Evolutionary conservation across 768 basidiomycete species (phyloP), one percentile per base, ranked within the genome.

Genomic region (Suillus discolor): DNA sequence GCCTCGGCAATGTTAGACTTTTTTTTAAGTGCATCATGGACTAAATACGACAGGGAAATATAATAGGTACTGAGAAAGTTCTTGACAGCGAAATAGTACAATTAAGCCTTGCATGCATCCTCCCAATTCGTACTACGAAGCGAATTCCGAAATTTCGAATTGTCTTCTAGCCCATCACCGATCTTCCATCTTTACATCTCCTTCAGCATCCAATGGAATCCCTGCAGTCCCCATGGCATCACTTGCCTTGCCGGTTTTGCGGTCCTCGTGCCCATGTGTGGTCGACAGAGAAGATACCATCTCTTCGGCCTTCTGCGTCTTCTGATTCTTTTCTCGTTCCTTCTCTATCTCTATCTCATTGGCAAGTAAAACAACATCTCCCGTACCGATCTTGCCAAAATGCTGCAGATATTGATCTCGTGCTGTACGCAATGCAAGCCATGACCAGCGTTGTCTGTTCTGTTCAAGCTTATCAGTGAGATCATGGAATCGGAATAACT

Each of bases 371-470:
- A 83, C 83, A 66, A 96, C 79, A 67, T 94, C 92, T 9, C 91
- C 92, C 7, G 87, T 87, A 20, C 91, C 92, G 66, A 94, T 93
- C 79, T 87, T 90, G n/a, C 88, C 85, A 68, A 95, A 94, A 69
- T 92, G 87, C 67, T 89, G 86, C 47, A 94, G 74, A 74, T 94
- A 80, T 65, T 84, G 83, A 69, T 92, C 88, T 44, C 93, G 89
- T 62, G 91, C 87, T 49, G 86, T 84, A 23, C 93, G 90, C 65
- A 95, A 83, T 9, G 89, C 90, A 20, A 94, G 83, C 93, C 94
- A 96, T 6, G 91, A 80, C 83, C 88, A 87, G 4, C 90, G 85
- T 67, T 89, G 85, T 70, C 93, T 92, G 76, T 87, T 89, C 93
- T 94, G 71, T 23, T 65, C 54, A 69, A 41, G 60, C 25, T n/a